Evolutionary conservation across 768 basidiomycete species (phyloP).

Genomic region (Phylloporus sp.): DNA sequence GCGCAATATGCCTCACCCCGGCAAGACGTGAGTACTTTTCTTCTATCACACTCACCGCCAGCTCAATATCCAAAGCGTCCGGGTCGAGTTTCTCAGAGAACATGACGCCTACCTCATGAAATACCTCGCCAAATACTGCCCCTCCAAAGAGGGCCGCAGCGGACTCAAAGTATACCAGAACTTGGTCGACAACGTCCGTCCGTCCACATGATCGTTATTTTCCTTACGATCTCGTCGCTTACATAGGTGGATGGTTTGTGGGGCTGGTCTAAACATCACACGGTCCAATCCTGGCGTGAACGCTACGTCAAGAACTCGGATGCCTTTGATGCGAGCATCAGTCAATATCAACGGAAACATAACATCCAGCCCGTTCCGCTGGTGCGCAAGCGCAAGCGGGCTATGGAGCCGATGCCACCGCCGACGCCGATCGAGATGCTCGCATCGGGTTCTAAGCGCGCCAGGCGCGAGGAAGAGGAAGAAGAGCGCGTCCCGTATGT

Average conservation of each 20-base stretch:
- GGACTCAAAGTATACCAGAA: constrained; percentile 43
- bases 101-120: constrained; percentile 42
- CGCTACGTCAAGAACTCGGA: constrained; percentile 46
- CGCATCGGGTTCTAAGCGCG: constrained; percentile 6
- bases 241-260: constrained; percentile 39
- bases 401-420: not conserved
- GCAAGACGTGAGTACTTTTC: no score
- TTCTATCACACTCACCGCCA: not conserved
- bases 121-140: constrained; percentile 48
- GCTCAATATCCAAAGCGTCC: constrained; percentile 10
- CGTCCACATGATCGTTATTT: not conserved
- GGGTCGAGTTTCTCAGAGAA: constrained; percentile 30
- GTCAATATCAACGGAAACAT: constrained; percentile 35
- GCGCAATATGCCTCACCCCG: not conserved
- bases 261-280: constrained; percentile 48
- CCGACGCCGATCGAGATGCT: not conserved
- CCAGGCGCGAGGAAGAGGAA: not conserved
- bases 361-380: not conserved
- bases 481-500: constrained; percentile 1
- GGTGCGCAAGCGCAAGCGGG: constrained; percentile 4
- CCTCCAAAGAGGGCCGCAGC: constrained; percentile 35
- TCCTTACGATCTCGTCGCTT: not conserved
- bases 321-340: constrained; percentile 41
- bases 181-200: constrained; percentile 44
- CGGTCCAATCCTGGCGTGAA: constrained; percentile 62